These are phyloP conservation scores for Candolleomyces aberdarensis DNA, from an alignment of 768 basidiomycete genomes.

Conservation along the genomic window DNA sequence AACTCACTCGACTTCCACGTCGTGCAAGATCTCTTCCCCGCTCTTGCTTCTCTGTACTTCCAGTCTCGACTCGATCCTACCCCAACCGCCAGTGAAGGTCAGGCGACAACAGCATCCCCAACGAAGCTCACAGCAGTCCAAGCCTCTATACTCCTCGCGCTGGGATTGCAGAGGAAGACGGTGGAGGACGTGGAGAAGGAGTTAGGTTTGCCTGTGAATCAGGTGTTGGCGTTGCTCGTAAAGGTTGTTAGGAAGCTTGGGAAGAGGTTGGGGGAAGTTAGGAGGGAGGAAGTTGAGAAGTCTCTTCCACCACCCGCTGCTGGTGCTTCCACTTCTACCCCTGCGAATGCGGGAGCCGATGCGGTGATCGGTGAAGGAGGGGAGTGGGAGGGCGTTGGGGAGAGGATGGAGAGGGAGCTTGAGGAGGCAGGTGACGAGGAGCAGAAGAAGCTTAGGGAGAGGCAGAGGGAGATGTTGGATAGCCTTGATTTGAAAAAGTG, in stretches of 20 bases:
- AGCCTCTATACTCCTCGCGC: constrained; percentile 83
- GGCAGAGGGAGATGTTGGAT: constrained; percentile 86
- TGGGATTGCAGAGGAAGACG: constrained; percentile 86
- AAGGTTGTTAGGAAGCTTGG: constrained; percentile 87
- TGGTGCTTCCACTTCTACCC: neutral
- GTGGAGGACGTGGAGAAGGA: constrained; percentile 89
- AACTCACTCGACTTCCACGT: constrained; percentile 97
- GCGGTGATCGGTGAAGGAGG: constrained; percentile 8
- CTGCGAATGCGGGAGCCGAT: constrained; percentile 21
- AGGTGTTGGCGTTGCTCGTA: constrained; percentile 85
- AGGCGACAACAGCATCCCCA: constrained; percentile 14
- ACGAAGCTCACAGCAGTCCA: constrained; percentile 82
- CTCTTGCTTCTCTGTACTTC: constrained; percentile 81
- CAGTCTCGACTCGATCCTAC: constrained; percentile 55
- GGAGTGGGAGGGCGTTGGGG: constrained; percentile 43
- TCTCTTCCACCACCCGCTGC: constrained; percentile 9
- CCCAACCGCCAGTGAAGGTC: neutral
- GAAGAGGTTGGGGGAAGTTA: constrained; percentile 71
- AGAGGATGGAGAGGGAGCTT: constrained; percentile 61
- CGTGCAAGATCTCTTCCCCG: constrained; percentile 87
- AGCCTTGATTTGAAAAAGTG: constrained; percentile 86
- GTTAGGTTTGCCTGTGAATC: constrained; percentile 79
- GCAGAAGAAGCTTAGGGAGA: constrained; percentile 61
- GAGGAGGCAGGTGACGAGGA: constrained; percentile 76
- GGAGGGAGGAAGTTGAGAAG: constrained; percentile 64